A percentile compares a stretch with the other conserved stretches of the same genome.
These are phyloP conservation scores for Penicillium silybi DNA, from an alignment of 495 filamentous ascomycete species.

Conservation along the genomic window DNA sequence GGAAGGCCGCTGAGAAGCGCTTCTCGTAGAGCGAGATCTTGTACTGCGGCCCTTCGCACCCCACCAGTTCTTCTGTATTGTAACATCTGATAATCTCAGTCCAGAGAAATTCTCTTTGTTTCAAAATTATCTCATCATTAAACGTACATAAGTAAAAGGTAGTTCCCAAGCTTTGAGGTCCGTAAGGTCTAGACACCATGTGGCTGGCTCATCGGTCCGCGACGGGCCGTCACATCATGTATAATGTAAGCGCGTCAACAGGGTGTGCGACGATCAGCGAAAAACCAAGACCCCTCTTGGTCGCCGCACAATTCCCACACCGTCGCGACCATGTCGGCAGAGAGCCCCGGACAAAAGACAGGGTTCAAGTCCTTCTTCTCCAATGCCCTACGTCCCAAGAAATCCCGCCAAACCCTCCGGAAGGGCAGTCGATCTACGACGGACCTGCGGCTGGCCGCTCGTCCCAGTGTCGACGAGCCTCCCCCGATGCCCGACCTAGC, in stretches of 20 bases:
- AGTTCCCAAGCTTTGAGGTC: neutral
- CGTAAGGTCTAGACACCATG: neutral
- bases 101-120: neutral
- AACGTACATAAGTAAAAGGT: neutral
- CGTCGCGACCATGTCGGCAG: conserved; percentile 29
- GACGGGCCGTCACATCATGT: conserved; percentile 5
- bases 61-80: conserved; percentile 16
- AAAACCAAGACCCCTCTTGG: neutral
- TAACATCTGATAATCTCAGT: conserved; percentile 10
- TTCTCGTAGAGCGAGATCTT: conserved; percentile 42
- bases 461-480: conserved; percentile 24
- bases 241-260: neutral
- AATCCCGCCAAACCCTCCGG: conserved; percentile 44
- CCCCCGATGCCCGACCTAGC: conserved; percentile 37
- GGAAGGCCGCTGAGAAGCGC: conserved; percentile 88
- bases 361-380: conserved; percentile 34
- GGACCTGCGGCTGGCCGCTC: conserved; percentile 28
- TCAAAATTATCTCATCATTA: neutral
- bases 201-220: conserved; percentile 4
- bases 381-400: conserved; percentile 41
- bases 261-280: neutral
- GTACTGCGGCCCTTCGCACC: neutral
- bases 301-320: neutral
- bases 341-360: conserved; percentile 31
- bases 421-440: conserved; percentile 36